Conservation (phyloP, 257 asterid species). For the Parsonsia alboflavescens region DNA sequence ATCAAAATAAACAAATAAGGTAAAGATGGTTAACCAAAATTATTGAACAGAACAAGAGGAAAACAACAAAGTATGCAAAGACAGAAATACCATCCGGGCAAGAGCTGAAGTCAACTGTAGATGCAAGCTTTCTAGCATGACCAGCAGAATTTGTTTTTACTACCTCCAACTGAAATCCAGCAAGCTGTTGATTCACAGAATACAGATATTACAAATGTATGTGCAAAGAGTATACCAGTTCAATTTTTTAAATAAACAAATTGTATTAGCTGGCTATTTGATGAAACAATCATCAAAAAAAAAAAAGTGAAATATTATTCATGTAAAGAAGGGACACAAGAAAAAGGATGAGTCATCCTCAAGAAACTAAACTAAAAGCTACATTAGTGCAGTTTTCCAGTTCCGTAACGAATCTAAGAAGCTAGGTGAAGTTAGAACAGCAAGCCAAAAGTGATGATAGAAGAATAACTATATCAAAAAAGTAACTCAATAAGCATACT, state of each 20-base stretch:
- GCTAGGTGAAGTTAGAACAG: not conserved
- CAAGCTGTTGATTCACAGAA: conserved; percentile 56
- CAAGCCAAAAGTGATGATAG: not conserved
- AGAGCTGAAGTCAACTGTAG: conserved; percentile 79
- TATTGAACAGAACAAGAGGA: conserved; percentile 12
- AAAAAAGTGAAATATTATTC: not conserved
- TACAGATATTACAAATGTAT: not conserved
- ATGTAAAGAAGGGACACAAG: not conserved
- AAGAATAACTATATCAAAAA: not conserved
- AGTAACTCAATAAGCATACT: not conserved
- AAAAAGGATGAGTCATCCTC: not conserved
- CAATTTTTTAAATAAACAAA: not conserved
- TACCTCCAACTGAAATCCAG: conserved; percentile 93
- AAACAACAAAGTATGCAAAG: conserved; percentile 19
- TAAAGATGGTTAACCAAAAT: conserved; percentile 16
- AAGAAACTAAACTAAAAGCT: not conserved
- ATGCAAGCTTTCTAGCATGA: conserved; percentile 93
- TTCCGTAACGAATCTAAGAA: not conserved
- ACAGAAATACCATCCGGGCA: conserved; percentile 85
- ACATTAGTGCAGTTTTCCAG: not conserved
- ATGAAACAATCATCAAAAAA: not conserved
- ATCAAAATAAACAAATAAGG: conserved; percentile 3
- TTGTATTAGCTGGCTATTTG: not conserved
- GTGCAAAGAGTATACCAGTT: not conserved
- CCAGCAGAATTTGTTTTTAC: conserved; percentile 95